A percentile compares a stretch with the other conserved stretches of the same genome.
Conservation (phyloP, 208 protist species). For the Leishmania lainsoni region DNA sequence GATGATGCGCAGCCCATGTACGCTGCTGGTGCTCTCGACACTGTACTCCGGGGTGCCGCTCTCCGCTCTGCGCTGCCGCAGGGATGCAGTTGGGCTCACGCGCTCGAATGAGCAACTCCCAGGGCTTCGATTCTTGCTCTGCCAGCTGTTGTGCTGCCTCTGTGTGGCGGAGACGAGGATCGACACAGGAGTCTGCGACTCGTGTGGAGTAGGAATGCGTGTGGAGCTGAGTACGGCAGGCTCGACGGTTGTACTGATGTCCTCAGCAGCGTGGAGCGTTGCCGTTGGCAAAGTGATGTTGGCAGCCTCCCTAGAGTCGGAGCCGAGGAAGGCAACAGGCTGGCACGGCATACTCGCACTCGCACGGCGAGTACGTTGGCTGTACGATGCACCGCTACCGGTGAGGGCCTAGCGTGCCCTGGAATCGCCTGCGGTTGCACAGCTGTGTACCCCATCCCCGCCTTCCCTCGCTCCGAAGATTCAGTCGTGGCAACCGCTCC, state of each 20-base stretch:
- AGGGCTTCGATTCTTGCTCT: slow-evolving; percentile 10
- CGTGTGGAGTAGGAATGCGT: slow-evolving; percentile 14
- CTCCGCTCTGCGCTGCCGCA: not conserved
- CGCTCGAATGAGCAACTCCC: not conserved
- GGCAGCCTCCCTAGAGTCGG: not conserved
- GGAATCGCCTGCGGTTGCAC: not conserved
- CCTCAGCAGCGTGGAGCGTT: not conserved
- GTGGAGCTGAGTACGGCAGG: slow-evolving; percentile 24
- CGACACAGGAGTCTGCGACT: slow-evolving; percentile 12
- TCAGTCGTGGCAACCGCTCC: not conserved
- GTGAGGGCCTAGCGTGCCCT: not conserved
- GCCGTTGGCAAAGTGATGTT: not conserved
- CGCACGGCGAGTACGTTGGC: slow-evolving; percentile 11
- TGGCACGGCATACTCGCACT: slow-evolving; percentile 7
- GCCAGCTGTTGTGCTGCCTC: slow-evolving; percentile 16
- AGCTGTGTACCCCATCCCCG: not conserved
- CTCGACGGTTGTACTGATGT: slow-evolving; percentile 16
- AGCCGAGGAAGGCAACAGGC: slow-evolving; percentile 27
- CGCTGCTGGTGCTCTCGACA: slow-evolving; percentile 26
- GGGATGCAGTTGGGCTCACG: slow-evolving; percentile 6
- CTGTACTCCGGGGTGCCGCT: slow-evolving; percentile 26
- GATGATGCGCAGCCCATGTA: slow-evolving; percentile 48
- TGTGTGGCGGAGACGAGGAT: slow-evolving; percentile 25
- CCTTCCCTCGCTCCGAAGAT: not conserved
- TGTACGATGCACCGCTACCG: slow-evolving; percentile 11